phyloP scores from a whole-genome alignment of 2,329 filamentous ascomycete species.

The Clonostachys sp. region DNA sequence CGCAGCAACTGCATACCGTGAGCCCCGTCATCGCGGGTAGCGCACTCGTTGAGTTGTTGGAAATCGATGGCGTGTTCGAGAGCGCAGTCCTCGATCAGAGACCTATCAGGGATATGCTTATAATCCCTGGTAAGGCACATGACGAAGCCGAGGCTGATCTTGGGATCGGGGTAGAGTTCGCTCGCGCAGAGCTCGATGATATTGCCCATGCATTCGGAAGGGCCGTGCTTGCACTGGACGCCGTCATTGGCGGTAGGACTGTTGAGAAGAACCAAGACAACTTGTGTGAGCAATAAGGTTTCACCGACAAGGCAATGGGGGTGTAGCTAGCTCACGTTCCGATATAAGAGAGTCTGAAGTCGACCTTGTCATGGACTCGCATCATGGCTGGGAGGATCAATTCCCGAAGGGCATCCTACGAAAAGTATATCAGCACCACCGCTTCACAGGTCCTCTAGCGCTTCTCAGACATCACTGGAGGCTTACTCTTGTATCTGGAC shows the following conservation, averaged over 20 bases:
- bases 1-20: constrained; percentile 65
- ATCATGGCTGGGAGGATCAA: constrained; percentile 86
- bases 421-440: background rate
- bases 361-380: constrained; percentile 73
- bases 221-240: constrained; percentile 84
- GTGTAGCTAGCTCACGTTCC: constrained; percentile 63
- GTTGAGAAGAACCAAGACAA: constrained; percentile 12
- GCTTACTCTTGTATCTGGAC: constrained; percentile 72
- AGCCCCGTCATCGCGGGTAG: constrained; percentile 69
- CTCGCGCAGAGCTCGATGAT: constrained; percentile 91
- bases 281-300: background rate
- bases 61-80: constrained; percentile 89
- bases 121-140: constrained; percentile 84
- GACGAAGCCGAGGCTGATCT: constrained; percentile 86
- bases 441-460: background rate
- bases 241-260: constrained; percentile 73
- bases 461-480: background rate
- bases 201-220: constrained; percentile 85
- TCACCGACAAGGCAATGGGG: background rate
- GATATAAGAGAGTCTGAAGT: constrained; percentile 89
- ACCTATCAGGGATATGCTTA: constrained; percentile 67
- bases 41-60: constrained; percentile 74
- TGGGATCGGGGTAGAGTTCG: constrained; percentile 76
- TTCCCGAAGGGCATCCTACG: constrained; percentile 68
- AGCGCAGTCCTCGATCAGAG: constrained; percentile 82